phyloP scores from a whole-genome alignment of 2,329 filamentous ascomycete species.

The Fusarium beomiforme region DNA sequence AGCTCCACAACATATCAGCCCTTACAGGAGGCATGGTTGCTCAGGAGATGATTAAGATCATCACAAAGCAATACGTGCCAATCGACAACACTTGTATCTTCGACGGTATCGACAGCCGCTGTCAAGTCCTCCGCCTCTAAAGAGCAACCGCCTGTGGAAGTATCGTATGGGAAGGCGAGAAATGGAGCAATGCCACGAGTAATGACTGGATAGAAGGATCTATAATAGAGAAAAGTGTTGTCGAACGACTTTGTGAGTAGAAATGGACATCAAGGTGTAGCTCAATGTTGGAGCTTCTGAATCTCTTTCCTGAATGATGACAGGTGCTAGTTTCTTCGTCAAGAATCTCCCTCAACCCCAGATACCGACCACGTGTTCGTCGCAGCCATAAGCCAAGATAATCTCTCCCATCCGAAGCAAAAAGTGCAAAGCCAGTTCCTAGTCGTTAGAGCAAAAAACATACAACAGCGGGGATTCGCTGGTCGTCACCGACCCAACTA shows the following conservation, averaged over 20 bases:
- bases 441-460: too few species aligned
- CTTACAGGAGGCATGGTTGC: slow-evolving; percentile 90
- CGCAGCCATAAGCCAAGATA: neutral
- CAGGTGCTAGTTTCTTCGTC: neutral
- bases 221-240: slow-evolving; percentile 3
- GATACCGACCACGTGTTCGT: neutral
- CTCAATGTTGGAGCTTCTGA: neutral
- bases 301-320: neutral
- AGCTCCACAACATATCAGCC: slow-evolving; percentile 92
- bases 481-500: slow-evolving; percentile 36
- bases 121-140: slow-evolving; percentile 66
- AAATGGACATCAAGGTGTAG: neutral
- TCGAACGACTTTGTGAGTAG: neutral
- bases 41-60: slow-evolving; percentile 95
- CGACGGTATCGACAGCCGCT: slow-evolving; percentile 72
- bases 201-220: slow-evolving; percentile 22
- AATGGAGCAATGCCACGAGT: slow-evolving; percentile 5
- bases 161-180: neutral
- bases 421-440: too few species aligned
- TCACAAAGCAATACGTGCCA: slow-evolving; percentile 77
- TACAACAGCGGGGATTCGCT: slow-evolving; percentile 39
- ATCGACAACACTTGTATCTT: slow-evolving; percentile 78
- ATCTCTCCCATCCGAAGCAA: neutral
- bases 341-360: neutral
- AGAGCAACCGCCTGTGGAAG: neutral